phyloP scores from a whole-genome alignment of 257 asterid species.

The Osmanthus fragrans region DNA sequence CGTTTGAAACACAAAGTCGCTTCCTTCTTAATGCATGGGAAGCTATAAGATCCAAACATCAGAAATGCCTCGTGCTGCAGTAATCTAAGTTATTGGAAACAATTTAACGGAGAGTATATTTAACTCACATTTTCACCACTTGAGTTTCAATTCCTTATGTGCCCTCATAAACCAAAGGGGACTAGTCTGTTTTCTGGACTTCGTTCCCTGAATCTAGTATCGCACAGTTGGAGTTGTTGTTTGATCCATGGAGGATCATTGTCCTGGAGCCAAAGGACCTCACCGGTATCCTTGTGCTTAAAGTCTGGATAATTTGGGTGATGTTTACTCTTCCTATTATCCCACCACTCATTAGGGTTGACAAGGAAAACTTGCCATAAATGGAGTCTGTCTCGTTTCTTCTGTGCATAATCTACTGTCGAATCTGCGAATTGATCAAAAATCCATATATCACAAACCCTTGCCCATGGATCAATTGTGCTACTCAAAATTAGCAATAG shows the following conservation, averaged over 20 bases:
- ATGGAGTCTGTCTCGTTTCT: slow-evolving; percentile 49
- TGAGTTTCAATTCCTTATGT: slow-evolving; percentile 21
- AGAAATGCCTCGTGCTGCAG: neutral
- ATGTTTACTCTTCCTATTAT: slow-evolving; percentile 49
- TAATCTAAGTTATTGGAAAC: neutral
- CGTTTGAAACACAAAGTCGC: neutral
- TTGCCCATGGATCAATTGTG: neutral
- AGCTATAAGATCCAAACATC: slow-evolving; percentile 9
- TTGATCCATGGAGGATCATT: slow-evolving; percentile 86
- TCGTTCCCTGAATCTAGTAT: slow-evolving; percentile 42
- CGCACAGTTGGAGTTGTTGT: slow-evolving; percentile 60
- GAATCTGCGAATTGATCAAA: slow-evolving; percentile 34
- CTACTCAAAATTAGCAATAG: neutral
- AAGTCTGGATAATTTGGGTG: slow-evolving; percentile 62
- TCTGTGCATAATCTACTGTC: slow-evolving; percentile 41
- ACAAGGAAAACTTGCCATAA: slow-evolving; percentile 81
- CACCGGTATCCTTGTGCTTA: slow-evolving; percentile 72
- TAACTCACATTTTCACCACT: neutral
- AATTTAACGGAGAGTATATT: neutral
- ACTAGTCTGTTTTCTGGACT: slow-evolving; percentile 26
- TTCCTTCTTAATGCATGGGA: neutral
- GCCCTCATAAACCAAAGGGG: slow-evolving; percentile 40
- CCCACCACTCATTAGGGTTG: slow-evolving; percentile 81
- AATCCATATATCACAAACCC: neutral
- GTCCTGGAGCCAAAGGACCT: slow-evolving; percentile 60